phyloP scores from a whole-genome alignment of 2,329 filamentous ascomycete genomes.

The Fusarium circinatum region DNA sequence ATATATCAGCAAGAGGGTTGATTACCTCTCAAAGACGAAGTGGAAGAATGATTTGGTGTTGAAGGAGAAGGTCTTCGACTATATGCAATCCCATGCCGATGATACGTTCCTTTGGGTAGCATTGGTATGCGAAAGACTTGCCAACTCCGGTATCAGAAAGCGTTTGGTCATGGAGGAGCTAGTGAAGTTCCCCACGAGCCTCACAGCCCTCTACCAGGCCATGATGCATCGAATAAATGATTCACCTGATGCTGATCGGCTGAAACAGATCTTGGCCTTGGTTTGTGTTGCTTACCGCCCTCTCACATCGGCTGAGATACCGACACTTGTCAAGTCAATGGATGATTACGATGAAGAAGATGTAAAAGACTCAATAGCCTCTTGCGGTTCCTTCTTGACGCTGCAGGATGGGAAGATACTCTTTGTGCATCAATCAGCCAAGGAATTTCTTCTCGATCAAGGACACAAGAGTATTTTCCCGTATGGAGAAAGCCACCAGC shows the following conservation, averaged over 20 bases:
- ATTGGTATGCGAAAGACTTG: rapidly evolving
- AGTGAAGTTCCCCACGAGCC: rapidly evolving
- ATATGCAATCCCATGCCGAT: rapidly evolving
- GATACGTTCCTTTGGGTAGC: neutral
- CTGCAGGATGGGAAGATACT: too few relatives aligned
- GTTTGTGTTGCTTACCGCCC: too few relatives aligned
- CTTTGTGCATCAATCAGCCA: too few relatives aligned
- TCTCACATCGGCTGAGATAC: too few relatives aligned
- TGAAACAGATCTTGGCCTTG: rapidly evolving
- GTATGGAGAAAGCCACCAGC: too few relatives aligned
- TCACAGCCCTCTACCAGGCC: rapidly evolving
- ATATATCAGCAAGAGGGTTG: neutral
- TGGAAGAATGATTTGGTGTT: neutral
- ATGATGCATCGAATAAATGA: rapidly evolving
- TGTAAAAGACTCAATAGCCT: too few relatives aligned
- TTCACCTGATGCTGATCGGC: rapidly evolving
- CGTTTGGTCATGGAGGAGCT: neutral
- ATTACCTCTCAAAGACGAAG: rapidly evolving
- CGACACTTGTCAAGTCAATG: too few relatives aligned
- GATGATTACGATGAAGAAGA: too few relatives aligned
- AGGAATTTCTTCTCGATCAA: too few relatives aligned
- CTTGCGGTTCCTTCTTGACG: too few relatives aligned
- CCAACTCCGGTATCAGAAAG: neutral
- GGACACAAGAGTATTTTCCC: too few relatives aligned
- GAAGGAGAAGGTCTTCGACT: neutral